These are phyloP conservation scores for Tinospora cordifolia DNA, from an alignment of 164 flowering plant species.

Conservation along the genomic window DNA sequence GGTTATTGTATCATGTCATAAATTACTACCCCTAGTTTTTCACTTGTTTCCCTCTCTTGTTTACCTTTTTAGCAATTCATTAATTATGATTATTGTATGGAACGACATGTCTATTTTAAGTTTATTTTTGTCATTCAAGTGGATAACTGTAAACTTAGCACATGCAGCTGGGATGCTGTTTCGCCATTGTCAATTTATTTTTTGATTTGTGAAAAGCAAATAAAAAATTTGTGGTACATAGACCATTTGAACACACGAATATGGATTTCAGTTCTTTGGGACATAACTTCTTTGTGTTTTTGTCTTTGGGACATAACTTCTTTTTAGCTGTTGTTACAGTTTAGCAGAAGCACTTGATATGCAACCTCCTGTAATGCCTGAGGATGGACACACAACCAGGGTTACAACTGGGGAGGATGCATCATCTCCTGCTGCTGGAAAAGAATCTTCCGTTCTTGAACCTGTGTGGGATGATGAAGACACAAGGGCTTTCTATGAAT, in stretches of 20 bases:
- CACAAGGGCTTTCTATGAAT: slow-evolving; percentile 87
- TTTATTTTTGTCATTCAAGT: neutral
- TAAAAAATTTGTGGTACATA: neutral
- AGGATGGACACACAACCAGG: slow-evolving; percentile 91
- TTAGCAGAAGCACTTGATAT: slow-evolving; percentile 96
- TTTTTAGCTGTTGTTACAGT: slow-evolving; percentile 29
- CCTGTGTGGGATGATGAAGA: slow-evolving; percentile 98
- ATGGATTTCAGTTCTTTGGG: neutral
- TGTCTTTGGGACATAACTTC: neutral
- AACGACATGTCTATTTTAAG: neutral
- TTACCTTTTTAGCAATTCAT: no score
- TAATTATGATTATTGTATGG: no score
- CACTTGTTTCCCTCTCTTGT: no score
- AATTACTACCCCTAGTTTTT: no score
- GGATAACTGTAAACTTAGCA: neutral
- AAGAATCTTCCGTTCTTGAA: slow-evolving; percentile 66
- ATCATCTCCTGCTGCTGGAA: slow-evolving; percentile 58
- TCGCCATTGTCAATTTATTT: neutral
- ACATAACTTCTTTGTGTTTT: neutral
- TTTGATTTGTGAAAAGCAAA: neutral
- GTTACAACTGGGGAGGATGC: slow-evolving; percentile 77
- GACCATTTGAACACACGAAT: neutral
- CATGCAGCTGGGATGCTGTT: neutral
- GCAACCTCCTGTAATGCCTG: slow-evolving; percentile 97
- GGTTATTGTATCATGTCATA: no score